Evolutionary conservation across 768 basidiomycete species (phyloP), one percentile per base, ranked within the genome.

Genomic region (Mycena leptocephala): DNA sequence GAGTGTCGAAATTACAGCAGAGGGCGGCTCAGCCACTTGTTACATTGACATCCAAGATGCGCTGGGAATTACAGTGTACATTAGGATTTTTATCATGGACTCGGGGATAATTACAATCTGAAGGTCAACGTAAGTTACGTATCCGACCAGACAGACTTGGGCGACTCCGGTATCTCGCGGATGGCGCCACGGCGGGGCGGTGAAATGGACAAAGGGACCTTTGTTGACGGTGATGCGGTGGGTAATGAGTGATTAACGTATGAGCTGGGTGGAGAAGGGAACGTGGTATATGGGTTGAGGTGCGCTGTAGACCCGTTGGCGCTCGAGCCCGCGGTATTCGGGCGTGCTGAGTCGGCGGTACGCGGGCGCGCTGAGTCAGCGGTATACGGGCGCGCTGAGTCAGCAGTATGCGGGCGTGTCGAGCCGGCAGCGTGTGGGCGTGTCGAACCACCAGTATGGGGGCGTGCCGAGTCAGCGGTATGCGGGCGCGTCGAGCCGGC

Each of bases 211-310:
- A 37, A 13, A 37, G 35, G 35, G 35, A 13, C 35, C 6, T 37
- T 6, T 6, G 35, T 6, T 37, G 6, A 6, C 13, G 22, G 16
- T 7, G 43, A 46, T n/a, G n/a, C n/a, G 18, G 20, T 24, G n/a
- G 26, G 37, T 22, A 28, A 14, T 1, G 74, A 70, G 39, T 67
- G 75, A 7, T 37, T 62, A 5, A 39, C 61, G 32, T 67, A 61
- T 1, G 75, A 76, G 30, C 46, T 58, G 2, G 70, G 70, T 26
- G 75, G 75, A 4, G 75, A 76, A 14, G 75, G 75, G 63, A 76
- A 76, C 1, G 64, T 39, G 4, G 70, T 72, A 53, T 76, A 72
- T 4, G 75, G 70, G 24, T 69, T 72, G 13, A 67, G 37, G 6
- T 51, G 62, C 22, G 70, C 20, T 14, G 58, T 75, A 46, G 66